Conservation (phyloP, 495 filamentous ascomycete species). For the Lasiosphaeris hirsuta region DNA sequence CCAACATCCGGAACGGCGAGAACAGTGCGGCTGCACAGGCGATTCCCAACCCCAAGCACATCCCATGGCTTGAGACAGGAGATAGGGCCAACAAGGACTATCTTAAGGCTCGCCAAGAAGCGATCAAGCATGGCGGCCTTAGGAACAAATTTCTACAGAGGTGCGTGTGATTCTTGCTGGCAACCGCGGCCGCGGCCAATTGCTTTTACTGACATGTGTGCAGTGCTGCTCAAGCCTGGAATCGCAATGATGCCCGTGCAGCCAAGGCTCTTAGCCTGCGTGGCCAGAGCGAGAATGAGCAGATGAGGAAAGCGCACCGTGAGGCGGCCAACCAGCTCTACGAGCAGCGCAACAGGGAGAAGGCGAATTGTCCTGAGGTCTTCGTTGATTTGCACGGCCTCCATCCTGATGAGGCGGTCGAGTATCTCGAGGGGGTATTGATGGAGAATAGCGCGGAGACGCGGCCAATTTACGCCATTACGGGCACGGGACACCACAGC, state of each 20-base stretch:
- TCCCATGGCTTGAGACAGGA: conserved; percentile 98
- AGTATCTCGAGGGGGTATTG: conserved; percentile 85
- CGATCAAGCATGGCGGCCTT: conserved; percentile 92
- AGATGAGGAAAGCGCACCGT: conserved; percentile 95
- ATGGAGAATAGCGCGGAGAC: conserved; percentile 71
- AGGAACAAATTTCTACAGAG: conserved; percentile 97
- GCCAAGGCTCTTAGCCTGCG: conserved; percentile 92
- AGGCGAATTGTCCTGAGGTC: conserved; percentile 60
- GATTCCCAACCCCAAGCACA: conserved; percentile 83
- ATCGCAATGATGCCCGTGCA: conserved; percentile 92
- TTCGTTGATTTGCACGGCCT: conserved; percentile 96
- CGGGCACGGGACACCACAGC: conserved; percentile 93
- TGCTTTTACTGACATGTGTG: conserved; percentile 22
- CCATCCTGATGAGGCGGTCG: conserved; percentile 94
- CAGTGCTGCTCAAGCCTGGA: conserved; percentile 99
- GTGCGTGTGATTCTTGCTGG: conserved; percentile 39
- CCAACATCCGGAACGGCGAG: conserved; percentile 60
- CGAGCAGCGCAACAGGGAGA: conserved; percentile 86
- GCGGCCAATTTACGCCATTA: conserved; percentile 89
- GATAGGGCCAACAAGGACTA: conserved; percentile 86
- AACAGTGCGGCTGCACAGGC: conserved; percentile 75
- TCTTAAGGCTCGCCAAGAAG: conserved; percentile 87
- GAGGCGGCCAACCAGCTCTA: conserved; percentile 90
- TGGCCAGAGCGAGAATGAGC: conserved; percentile 92
- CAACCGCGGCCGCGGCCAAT: not conserved